phyloP scores from a whole-genome alignment of 345 rosid species.

The Gossypium ekmanianum region DNA sequence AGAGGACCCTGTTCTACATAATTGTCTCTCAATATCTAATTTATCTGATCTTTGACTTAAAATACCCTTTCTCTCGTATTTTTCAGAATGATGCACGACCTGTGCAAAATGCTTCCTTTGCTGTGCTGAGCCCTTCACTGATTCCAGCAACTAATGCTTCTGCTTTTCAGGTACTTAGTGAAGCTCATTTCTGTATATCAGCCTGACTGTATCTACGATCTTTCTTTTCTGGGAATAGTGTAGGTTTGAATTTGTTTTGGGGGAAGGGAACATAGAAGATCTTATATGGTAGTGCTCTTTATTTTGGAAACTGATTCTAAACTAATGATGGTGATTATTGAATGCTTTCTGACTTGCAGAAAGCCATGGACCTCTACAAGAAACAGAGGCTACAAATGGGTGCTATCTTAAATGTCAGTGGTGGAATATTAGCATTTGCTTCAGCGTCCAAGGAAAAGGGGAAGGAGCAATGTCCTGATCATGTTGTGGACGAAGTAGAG shows the following conservation, averaged over 20 bases:
- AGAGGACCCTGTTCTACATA: neutral
- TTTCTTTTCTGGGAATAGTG: neutral
- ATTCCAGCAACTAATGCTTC: conserved; percentile 53
- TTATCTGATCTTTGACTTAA: conserved; percentile 10
- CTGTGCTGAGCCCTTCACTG: conserved; percentile 39
- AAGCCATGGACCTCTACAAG: conserved; percentile 76
- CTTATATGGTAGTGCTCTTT: neutral
- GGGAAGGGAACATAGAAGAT: neutral
- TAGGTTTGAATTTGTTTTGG: neutral
- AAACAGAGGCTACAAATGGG: conserved; percentile 52
- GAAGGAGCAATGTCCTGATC: conserved; percentile 24
- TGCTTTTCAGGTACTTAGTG: conserved; percentile 58
- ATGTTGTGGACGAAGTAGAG: conserved; percentile 14
- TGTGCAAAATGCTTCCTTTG: conserved; percentile 41
- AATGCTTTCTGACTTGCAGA: conserved; percentile 40
- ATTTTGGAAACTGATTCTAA: neutral
- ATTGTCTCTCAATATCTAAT: neutral
- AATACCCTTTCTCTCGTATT: neutral
- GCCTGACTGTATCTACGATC: neutral
- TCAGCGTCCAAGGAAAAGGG: conserved; percentile 25
- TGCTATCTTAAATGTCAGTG: conserved; percentile 29
- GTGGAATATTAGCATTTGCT: conserved; percentile 27
- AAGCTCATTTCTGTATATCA: neutral
- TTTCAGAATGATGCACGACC: conserved; percentile 71
- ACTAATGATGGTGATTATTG: neutral